Evolutionary conservation across 805 yeast species (phyloP).

Genomic region (Ascoidea rubescens): DNA sequence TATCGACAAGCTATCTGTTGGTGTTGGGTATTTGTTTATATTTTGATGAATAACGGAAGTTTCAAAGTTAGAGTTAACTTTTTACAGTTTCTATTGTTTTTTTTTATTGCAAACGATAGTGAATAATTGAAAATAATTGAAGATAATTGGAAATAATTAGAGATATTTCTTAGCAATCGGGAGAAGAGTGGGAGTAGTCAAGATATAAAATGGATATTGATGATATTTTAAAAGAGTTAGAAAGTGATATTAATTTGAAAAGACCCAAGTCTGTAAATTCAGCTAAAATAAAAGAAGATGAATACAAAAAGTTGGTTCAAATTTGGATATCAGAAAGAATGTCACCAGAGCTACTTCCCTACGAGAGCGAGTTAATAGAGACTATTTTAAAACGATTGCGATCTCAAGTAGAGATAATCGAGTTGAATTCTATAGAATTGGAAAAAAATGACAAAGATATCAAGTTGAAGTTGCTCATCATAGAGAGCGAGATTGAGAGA

Average conservation of each 20-base stretch:
- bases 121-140: too few species aligned
- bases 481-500: constrained; percentile 87
- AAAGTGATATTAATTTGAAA: constrained; percentile 25
- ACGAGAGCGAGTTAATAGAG: constrained; percentile 45
- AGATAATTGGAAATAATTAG: too few species aligned
- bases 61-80: too few species aligned
- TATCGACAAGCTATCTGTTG: too few species aligned
- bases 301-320: constrained; percentile 32
- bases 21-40: too few species aligned
- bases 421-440: constrained; percentile 63
- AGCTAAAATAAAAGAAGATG: constrained; percentile 18
- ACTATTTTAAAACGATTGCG: constrained; percentile 46
- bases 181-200: background rate
- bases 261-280: constrained; percentile 12
- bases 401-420: constrained; percentile 61
- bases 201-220: constrained; percentile 40
- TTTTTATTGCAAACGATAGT: too few species aligned
- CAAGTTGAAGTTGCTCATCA: constrained; percentile 67
- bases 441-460: constrained; percentile 51
- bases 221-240: constrained; percentile 58
- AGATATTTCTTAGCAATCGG: too few species aligned
- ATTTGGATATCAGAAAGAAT: constrained; percentile 78
- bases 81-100: too few species aligned
- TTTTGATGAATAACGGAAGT: too few species aligned
- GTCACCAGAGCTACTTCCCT: constrained; percentile 78